These are phyloP conservation scores for Cyberlindnera euphorbiiphila DNA, from an alignment of 805 yeast genomes.

Conservation along the genomic window DNA sequence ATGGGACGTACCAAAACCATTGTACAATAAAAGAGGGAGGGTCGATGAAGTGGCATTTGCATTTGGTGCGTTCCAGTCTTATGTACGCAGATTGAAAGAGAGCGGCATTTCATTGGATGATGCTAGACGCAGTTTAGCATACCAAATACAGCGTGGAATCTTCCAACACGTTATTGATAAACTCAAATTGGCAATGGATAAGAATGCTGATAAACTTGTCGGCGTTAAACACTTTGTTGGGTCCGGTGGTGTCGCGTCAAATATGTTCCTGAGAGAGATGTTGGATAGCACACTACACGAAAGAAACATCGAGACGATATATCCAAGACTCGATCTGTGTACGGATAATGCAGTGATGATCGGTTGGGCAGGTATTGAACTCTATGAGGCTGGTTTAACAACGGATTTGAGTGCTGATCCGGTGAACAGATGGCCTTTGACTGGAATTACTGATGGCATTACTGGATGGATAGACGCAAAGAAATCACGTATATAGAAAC, in stretches of 20 bases:
- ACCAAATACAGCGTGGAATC: constrained; percentile 56
- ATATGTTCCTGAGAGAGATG: constrained; percentile 48
- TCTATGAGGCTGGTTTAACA: constrained; percentile 49
- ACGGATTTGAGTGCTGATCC: constrained; percentile 60
- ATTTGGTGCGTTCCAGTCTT: constrained; percentile 71
- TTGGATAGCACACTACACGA: constrained; percentile 36
- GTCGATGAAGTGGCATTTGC: constrained; percentile 53
- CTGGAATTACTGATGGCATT: constrained; percentile 39
- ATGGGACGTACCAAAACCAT: constrained; percentile 45
- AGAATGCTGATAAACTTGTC: constrained; percentile 38
- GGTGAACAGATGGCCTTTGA: constrained; percentile 77
- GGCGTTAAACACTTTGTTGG: constrained; percentile 59
- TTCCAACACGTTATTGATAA: constrained; percentile 73
- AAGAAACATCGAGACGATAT: constrained; percentile 42
- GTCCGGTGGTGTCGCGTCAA: constrained; percentile 95
- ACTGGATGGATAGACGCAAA: constrained; percentile 55
- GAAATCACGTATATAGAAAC: constrained; percentile 11
- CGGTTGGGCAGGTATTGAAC: constrained; percentile 94
- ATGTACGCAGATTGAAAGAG: constrained; percentile 39
- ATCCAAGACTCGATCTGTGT: constrained; percentile 70
- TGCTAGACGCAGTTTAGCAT: constrained; percentile 46
- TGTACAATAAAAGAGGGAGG: constrained; percentile 45
- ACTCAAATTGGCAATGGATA: constrained; percentile 45
- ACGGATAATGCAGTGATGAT: constrained; percentile 97
- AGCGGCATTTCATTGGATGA: constrained; percentile 12